phyloP scores from a whole-genome alignment of 768 basidiomycete genomes.

The Lactarius hengduanensis region DNA sequence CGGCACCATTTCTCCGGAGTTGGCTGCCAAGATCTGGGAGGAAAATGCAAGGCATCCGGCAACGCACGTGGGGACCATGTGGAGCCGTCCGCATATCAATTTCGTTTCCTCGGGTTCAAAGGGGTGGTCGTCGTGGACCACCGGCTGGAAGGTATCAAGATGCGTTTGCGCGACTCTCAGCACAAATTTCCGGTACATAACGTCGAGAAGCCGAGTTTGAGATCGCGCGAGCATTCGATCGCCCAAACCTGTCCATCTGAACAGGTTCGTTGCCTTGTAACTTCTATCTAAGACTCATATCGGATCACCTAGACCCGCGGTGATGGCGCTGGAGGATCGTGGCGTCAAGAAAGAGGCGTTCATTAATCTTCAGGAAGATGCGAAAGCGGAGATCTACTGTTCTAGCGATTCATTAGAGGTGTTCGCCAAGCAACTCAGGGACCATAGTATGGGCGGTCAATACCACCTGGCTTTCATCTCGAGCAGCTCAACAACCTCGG shows the following conservation, averaged over 20 bases:
- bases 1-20: slow-evolving; percentile 66
- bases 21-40: slow-evolving; percentile 61
- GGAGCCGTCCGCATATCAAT: slow-evolving; percentile 55
- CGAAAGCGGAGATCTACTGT: slow-evolving; percentile 55
- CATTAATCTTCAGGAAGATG: slow-evolving; percentile 56
- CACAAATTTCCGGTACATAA: slow-evolving; percentile 62
- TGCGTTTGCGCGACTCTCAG: slow-evolving; percentile 80
- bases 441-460: slow-evolving; percentile 44
- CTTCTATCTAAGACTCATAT: not conserved
- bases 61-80: no score
- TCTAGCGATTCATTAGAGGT: slow-evolving; percentile 56
- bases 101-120: slow-evolving; percentile 78
- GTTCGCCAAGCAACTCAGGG: slow-evolving; percentile 49
- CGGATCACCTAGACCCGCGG: slow-evolving; percentile 51
- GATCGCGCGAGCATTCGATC: slow-evolving; percentile 62
- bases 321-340: slow-evolving; percentile 79
- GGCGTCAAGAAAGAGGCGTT: slow-evolving; percentile 61
- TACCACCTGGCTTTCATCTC: slow-evolving; percentile 57
- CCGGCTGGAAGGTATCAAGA: slow-evolving; percentile 54
- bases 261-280: slow-evolving; percentile 48
- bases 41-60: no score
- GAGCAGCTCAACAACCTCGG: slow-evolving; percentile 47
- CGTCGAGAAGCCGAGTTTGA: slow-evolving; percentile 57
- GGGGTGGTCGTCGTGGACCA: slow-evolving; percentile 74
- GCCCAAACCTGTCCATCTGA: slow-evolving; percentile 67